Conservation (phyloP, 495 filamentous ascomycete species). For the Astrocystis sublimbata region DNA sequence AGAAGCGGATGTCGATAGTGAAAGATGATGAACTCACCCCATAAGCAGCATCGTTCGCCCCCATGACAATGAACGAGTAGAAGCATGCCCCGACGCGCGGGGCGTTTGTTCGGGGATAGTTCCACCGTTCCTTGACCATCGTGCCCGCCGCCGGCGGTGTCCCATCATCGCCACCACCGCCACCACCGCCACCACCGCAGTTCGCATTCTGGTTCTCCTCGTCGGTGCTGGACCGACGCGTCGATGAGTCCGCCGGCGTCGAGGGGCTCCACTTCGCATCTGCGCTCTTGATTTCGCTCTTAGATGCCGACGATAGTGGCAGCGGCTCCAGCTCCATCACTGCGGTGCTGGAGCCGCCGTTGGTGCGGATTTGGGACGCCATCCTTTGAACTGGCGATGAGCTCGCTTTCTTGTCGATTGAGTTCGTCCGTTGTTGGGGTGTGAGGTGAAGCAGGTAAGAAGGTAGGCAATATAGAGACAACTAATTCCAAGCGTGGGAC, state of each 20-base stretch:
- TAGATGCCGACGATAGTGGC: constrained; percentile 14
- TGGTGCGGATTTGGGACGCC: constrained; percentile 22
- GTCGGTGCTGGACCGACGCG: constrained; percentile 1
- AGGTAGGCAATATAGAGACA: too few species aligned
- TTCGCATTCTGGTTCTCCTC: constrained; percentile 14
- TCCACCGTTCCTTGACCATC: constrained; percentile 62
- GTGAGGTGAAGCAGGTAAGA: too few species aligned
- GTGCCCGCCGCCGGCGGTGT: constrained; percentile 19
- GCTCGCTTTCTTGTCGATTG: neutral
- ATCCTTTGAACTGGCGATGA: neutral
- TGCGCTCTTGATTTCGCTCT: neutral
- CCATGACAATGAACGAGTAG: constrained; percentile 76
- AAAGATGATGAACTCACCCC: constrained; percentile 55
- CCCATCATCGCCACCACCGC: neutral
- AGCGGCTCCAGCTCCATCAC: constrained; percentile 28
- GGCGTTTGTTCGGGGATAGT: constrained; percentile 64
- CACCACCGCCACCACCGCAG: neutral
- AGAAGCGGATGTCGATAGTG: neutral
- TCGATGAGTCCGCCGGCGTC: constrained; percentile 9
- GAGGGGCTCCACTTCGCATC: too few species aligned
- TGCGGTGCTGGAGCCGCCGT: constrained; percentile 26
- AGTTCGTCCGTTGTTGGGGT: too few species aligned
- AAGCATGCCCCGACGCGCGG: constrained; percentile 66
- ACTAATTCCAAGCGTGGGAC: too few species aligned
- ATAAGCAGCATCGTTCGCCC: constrained; percentile 78